Percentiles rank a stretch among this genome's conserved stretches.
phyloP scores from a whole-genome alignment of 1,284 basidiomycete genomes.

The Ustilago trichophora region DNA sequence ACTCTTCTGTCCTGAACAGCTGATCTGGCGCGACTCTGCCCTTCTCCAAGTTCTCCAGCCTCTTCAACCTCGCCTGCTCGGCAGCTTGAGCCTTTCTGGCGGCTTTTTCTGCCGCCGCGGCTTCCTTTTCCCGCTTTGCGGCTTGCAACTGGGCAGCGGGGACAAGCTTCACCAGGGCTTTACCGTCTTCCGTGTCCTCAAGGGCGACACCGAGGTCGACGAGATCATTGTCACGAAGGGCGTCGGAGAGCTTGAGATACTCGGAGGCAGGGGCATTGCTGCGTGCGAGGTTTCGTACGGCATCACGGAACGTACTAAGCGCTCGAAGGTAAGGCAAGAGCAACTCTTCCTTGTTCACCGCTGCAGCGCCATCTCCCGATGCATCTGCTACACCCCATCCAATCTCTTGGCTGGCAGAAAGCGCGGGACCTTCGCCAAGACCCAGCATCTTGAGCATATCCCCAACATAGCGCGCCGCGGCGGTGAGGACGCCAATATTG shows the following conservation, averaged over 20 bases:
- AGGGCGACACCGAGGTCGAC: conserved; percentile 92
- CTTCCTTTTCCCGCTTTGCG: conserved; percentile 89
- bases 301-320: conserved; percentile 90
- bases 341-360: conserved; percentile 77
- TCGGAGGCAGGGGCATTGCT: conserved; percentile 49
- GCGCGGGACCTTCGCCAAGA: conserved; percentile 77
- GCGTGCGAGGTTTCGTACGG: conserved; percentile 84
- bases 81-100: conserved; percentile 80
- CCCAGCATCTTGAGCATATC: conserved; percentile 94
- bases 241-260: conserved; percentile 71
- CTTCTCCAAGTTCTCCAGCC: conserved; percentile 81
- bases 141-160: conserved; percentile 82
- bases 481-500: conserved; percentile 78
- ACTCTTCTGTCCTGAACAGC: conserved; percentile 76
- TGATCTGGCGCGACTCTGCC: conserved; percentile 79
- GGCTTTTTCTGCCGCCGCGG: conserved; percentile 77
- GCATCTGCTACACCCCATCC: conserved; percentile 59
- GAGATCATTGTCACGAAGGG: conserved; percentile 86
- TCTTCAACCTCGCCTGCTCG: conserved; percentile 78
- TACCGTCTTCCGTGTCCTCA: conserved; percentile 89
- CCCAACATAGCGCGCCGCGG: conserved; percentile 84
- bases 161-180: conserved; percentile 84
- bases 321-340: conserved; percentile 88
- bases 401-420: conserved; percentile 43
- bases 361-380: conserved; percentile 23